Conservation (phyloP, 257 asterid species). For the Mitragyna speciosa region DNA sequence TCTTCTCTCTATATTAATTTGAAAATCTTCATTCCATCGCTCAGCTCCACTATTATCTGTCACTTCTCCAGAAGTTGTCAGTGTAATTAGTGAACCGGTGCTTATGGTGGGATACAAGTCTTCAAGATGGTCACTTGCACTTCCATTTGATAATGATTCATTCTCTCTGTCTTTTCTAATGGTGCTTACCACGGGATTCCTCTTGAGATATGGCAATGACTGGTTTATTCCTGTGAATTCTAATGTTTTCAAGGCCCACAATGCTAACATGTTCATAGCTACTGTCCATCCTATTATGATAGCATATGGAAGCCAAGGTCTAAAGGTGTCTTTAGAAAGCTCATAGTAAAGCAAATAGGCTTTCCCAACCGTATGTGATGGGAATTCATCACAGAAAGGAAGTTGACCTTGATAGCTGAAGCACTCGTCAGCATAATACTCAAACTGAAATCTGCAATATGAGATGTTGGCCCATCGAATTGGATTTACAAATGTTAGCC, state of each 20-base stretch:
- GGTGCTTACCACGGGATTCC: neutral
- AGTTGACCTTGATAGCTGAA: slow-evolving; percentile 15
- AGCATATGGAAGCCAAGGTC: slow-evolving; percentile 10
- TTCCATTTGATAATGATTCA: neutral
- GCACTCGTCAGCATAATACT: slow-evolving; percentile 15
- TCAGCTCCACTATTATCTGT: neutral
- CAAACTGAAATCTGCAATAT: slow-evolving; percentile 14
- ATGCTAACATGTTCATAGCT: neutral
- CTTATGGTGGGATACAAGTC: neutral
- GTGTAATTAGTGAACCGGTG: neutral
- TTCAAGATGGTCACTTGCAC: neutral
- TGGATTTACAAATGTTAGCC: slow-evolving; percentile 11
- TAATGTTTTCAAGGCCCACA: neutral
- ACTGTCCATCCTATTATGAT: slow-evolving; percentile 15
- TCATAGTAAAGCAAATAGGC: slow-evolving; percentile 15
- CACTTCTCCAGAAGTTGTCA: neutral
- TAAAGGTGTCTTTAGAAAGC: slow-evolving; percentile 3
- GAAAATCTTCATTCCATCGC: slow-evolving; percentile 3
- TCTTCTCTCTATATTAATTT: neutral
- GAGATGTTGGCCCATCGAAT: slow-evolving; percentile 20
- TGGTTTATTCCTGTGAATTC: slow-evolving; percentile 9
- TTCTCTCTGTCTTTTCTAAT: neutral
- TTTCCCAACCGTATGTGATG: slow-evolving; percentile 12
- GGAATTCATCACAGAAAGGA: slow-evolving; percentile 20
- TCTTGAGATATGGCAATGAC: slow-evolving; percentile 18